Conservation (phyloP, 306 rosid species). For the Chamaecrista fasciculata region DNA sequence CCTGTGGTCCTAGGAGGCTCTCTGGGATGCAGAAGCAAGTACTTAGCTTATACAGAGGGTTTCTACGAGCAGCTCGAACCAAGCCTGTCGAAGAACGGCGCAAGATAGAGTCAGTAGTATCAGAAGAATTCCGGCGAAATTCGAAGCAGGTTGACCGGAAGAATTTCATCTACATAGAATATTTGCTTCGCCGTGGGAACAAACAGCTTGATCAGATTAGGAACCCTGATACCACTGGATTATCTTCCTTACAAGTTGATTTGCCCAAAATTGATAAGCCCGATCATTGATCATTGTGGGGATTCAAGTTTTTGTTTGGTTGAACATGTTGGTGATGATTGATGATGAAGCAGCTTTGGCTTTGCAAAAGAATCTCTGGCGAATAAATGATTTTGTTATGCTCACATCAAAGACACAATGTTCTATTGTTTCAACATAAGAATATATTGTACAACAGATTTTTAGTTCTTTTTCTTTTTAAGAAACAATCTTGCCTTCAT, state of each 20-base stretch:
- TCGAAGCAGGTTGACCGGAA: conserved; percentile 64
- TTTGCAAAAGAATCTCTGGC: too few species aligned
- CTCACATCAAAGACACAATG: too few species aligned
- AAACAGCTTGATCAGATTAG: conserved; percentile 86
- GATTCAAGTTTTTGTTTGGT: too few species aligned
- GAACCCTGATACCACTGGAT: conserved; percentile 55
- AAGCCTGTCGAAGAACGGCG: conserved; percentile 59
- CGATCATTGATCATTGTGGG: background rate
- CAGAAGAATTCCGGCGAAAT: conserved; percentile 63
- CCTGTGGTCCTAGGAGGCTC: conserved; percentile 52
- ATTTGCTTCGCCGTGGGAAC: conserved; percentile 68
- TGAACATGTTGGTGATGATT: too few species aligned
- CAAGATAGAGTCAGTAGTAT: conserved; percentile 56
- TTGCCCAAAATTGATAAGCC: conserved; percentile 24
- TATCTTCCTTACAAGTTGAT: conserved; percentile 49
- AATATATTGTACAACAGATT: too few species aligned
- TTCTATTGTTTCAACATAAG: too few species aligned
- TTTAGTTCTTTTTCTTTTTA: too few species aligned
- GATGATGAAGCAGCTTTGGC: too few species aligned
- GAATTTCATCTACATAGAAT: conserved; percentile 75
- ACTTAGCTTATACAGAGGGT: conserved; percentile 69
- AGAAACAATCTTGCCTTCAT: too few species aligned
- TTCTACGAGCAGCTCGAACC: conserved; percentile 71
- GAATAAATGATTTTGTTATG: too few species aligned
- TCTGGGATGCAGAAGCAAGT: conserved; percentile 94